Base-by-base conservation (phyloP, 495 filamentous ascomycete genomes). In the Pyrenula aspistea region DNA sequence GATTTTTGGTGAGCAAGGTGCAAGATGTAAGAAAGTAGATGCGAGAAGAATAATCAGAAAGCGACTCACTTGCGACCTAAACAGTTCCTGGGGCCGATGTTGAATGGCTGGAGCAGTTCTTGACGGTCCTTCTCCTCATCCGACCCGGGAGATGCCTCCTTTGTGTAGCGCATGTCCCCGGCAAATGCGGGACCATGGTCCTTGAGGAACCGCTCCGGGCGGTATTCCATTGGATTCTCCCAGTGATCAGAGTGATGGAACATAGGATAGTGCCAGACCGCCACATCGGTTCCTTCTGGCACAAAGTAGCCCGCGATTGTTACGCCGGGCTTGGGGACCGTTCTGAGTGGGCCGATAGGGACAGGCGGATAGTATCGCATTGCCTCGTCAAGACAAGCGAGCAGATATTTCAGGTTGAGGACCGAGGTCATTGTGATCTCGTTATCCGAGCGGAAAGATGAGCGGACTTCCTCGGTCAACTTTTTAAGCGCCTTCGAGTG, bases 321-420 rank as follows among this genome's bases (percentile, higher is more conserved):
- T 0, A 65, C 70, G 10, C 82, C 82, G 0, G 65, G 69, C 22
- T 64, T 62, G 2, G 56, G 73, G 1, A 61, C 61, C 59, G 65
- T 48, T 10, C 84, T 67, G 2, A 76, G 75, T 0, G 79, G 57
- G 0, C 71, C 75, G 21, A 56, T 70, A 0, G 81, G 69, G 2
- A 78, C 68, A 1, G 83, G 81, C 3, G 83, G 79, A 60, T 82
- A 82, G 56, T 81, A 71, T 2, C 83, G 75, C 56, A 87, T 62
- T 1, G 70, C 68, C 62, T 87, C 83, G 51, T 82, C 69, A 0
- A 84, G 66, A 51, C 74, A 74, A n/a, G 81, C 82, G 21, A 77
- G 59, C 61, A 85, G 63, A 56, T 84, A 87, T 0, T 71, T 57
- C 20, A 85, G 65, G 0, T 66, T 62, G 52, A 62, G 63, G n/a